Conservation (phyloP, 352 stramenopile genomes). For the Globisporangium sylvaticum region DNA sequence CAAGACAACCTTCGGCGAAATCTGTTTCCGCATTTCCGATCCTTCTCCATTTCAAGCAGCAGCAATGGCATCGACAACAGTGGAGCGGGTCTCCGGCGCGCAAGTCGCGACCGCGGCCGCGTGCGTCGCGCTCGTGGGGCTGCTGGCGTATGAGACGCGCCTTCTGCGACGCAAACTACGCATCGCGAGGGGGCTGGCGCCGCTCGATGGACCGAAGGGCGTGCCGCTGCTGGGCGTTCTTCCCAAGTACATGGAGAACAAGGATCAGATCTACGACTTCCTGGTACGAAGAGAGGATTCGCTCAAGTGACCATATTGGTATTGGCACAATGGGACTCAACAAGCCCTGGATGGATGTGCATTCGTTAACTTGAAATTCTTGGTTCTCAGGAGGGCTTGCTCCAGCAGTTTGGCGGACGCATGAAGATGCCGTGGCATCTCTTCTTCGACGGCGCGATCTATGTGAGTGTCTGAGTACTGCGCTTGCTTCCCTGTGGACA, state of each 20-base stretch:
- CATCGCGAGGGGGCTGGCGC: conserved; percentile 41
- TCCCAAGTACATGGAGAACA: conserved; percentile 43
- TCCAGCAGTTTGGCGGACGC: conserved; percentile 36
- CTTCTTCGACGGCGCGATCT: conserved; percentile 59
- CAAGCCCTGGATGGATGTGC: too few species aligned
- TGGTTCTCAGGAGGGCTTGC: conserved; percentile 24
- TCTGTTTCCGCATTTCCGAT: too few species aligned
- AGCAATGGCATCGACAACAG: not conserved
- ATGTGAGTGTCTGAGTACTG: conserved; percentile 21
- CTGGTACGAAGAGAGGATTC: conserved; percentile 17
- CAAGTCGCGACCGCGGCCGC: not conserved
- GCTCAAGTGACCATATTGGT: not conserved
- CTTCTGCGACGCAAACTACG: conserved; percentile 39
- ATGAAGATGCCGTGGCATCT: conserved; percentile 71
- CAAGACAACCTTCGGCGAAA: too few species aligned
- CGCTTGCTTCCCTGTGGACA: not conserved
- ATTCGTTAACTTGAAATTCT: not conserved
- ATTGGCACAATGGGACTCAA: not conserved
- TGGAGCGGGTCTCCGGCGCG: not conserved
- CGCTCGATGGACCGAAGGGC: conserved; percentile 33
- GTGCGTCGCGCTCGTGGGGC: conserved; percentile 1
- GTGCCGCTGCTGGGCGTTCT: conserved; percentile 46
- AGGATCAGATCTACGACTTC: conserved; percentile 50
- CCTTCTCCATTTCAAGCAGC: too few species aligned
- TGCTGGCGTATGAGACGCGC: not conserved